These are phyloP conservation scores for Apiotrichum siamense DNA, from an alignment of 1,284 basidiomycete genomes.

Conservation along the genomic window DNA sequence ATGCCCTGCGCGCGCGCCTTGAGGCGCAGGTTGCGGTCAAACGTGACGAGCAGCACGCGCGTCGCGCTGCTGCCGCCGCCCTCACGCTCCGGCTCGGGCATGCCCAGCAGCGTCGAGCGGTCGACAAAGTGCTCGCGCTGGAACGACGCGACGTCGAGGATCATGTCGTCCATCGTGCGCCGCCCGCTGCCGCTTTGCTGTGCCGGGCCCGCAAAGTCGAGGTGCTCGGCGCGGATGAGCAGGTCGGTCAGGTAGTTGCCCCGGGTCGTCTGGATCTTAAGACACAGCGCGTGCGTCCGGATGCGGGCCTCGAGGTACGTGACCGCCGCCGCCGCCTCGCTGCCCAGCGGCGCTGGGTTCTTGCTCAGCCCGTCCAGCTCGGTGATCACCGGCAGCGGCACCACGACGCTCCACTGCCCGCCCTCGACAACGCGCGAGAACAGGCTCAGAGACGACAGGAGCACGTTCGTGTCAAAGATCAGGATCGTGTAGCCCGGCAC, in stretches of 20 bases:
- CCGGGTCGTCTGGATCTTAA: conserved; percentile 90
- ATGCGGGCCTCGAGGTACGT: conserved; percentile 69
- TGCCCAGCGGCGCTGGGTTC: conserved; percentile 62
- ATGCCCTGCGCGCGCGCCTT: conserved; percentile 43
- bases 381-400: conserved; percentile 91
- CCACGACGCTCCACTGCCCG: conserved; percentile 75
- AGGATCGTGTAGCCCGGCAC: conserved; percentile 82
- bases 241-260: conserved; percentile 89
- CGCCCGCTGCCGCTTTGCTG: conserved; percentile 46
- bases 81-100: conserved; percentile 9
- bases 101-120: conserved; percentile 63
- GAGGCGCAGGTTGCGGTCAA: conserved; percentile 70
- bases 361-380: conserved; percentile 84
- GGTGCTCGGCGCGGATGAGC: conserved; percentile 74
- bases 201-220: conserved; percentile 57
- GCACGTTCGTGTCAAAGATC: conserved; percentile 89
- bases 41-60: conserved; percentile 80
- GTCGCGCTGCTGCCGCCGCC: conserved; percentile 51
- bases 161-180: conserved; percentile 90
- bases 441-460: conserved; percentile 69
- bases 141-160: conserved; percentile 84
- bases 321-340: conserved; percentile 62
- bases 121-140: conserved; percentile 89
- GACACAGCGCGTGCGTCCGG: conserved; percentile 63
- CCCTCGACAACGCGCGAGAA: conserved; percentile 72